phyloP scores from a whole-genome alignment of 257 asterid species.

The Nicotiana undulata region DNA sequence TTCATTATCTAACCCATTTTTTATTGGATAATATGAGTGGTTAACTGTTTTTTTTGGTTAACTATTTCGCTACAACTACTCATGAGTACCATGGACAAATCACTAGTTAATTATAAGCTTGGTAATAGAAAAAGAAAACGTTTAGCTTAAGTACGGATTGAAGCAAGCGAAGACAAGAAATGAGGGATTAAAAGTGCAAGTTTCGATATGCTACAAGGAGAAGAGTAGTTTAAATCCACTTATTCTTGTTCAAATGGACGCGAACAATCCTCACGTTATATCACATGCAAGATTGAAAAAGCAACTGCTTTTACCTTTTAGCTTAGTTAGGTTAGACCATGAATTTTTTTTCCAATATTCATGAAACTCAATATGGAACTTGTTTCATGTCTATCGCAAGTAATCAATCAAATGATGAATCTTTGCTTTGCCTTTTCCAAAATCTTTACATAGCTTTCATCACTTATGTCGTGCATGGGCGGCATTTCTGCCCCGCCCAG shows the following conservation, averaged over 20 bases:
- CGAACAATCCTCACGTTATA: not conserved
- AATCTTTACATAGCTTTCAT: not conserved
- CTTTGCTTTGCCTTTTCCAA: not conserved
- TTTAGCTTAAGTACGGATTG: not conserved
- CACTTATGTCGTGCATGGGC: not conserved
- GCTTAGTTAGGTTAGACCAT: not conserved
- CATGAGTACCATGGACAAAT: not conserved
- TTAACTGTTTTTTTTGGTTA: too few relatives aligned
- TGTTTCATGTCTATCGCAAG: not conserved
- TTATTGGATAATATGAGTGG: too few relatives aligned
- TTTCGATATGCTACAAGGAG: constrained; percentile 7
- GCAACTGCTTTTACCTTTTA: not conserved
- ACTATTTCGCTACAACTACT: too few relatives aligned
- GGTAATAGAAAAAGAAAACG: not conserved
- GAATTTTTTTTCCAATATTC: not conserved
- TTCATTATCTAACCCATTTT: too few relatives aligned
- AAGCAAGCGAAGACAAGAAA: not conserved
- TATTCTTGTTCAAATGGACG: constrained; percentile 4
- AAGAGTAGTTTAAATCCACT: not conserved
- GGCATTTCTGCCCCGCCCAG: not conserved
- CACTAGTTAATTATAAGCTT: not conserved
- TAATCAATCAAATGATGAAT: not conserved
- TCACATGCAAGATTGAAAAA: not conserved
- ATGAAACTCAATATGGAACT: not conserved
- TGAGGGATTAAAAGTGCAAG: not conserved